Evolutionary conservation across 2,329 filamentous ascomycete genomes (phyloP).

Genomic region (Aureobasidium namibiae): DNA sequence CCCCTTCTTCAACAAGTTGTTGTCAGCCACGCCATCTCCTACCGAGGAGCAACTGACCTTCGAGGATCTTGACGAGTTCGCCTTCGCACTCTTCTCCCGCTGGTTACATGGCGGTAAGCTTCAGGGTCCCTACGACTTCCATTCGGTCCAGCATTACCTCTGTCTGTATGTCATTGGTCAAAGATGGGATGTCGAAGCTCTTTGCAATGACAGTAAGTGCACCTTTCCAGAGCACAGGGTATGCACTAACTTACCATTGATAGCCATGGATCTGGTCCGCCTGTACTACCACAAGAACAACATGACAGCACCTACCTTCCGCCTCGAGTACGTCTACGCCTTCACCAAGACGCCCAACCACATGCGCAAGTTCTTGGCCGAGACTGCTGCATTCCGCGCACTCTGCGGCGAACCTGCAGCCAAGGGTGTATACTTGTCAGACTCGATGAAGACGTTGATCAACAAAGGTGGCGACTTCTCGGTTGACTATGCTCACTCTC

Average conservation of each 20-base stretch:
- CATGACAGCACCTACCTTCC: constrained; percentile 29
- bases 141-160: constrained; percentile 27
- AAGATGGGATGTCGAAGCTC: constrained; percentile 22
- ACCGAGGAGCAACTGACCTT: constrained; percentile 19
- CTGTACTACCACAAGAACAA: constrained; percentile 24
- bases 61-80: constrained; percentile 23
- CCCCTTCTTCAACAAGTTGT: constrained; percentile 22
- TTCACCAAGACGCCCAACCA: constrained; percentile 20
- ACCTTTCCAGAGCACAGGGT: neutral
- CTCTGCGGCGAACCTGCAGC: constrained; percentile 19
- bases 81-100: constrained; percentile 24
- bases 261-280: constrained; percentile 26
- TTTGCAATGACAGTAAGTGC: constrained; percentile 24
- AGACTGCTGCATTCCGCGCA: constrained; percentile 25
- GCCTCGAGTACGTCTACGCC: constrained; percentile 29
- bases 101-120: constrained; percentile 25
- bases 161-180: constrained; percentile 25
- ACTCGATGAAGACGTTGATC: constrained; percentile 22
- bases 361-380: constrained; percentile 27
- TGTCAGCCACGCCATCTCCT: constrained; percentile 16
- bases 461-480: constrained; percentile 21
- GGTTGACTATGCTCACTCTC: constrained; percentile 23
- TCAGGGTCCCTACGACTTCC: constrained; percentile 27
- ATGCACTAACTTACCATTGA: neutral
- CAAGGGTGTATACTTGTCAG: constrained; percentile 17